Base-by-base conservation (phyloP, 129 eudicot genomes). In the Erigeron canadensis region DNA sequence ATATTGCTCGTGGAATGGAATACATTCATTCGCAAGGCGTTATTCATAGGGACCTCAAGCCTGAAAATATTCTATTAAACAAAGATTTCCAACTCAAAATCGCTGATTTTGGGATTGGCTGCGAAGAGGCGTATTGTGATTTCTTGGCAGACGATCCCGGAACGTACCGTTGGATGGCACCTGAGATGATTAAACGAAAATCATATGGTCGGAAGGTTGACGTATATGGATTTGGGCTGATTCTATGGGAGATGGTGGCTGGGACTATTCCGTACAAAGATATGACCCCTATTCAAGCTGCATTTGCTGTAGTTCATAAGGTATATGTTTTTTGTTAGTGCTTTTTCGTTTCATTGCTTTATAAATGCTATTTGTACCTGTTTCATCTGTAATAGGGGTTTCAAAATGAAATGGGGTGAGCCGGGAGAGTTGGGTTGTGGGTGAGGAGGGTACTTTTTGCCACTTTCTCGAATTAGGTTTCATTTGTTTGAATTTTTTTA, bases 141-240 rank as follows among this genome's bases (percentile, higher is more conserved):
- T 79, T 80, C 57, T 73, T 93, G 69, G 90, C 86, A 2, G 96
- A 93, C 85, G 98, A 93, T 60, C 95, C 96, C 1, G 96, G 96
- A 17, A 93, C 98, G n/a, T 93, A 89, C 73, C 95, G 98, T 40
- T 93, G 98, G 98, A 93, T 93, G 98, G 96, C 98, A 16, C 98
- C 98, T n/a, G 98, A 93, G 79, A 89, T 93, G 98, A 89, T 93
- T 51, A 93, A 84, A 78, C 81, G 85, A 6, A 89, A 89, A 67
- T 74, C 87, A 0, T 89, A 93, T 65, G 95, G 98, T 10, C 74
- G 88, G 40, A 93, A 93, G 74, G 98, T 89, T n/a, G 98, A 93
- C 70, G 90, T 93, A 1, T 93, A 93, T 70, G 87, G 98, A 16
- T 93, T 93, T 67, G 98, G 98, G 42, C 91, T 93, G 67, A 89